These are phyloP conservation scores for Aurinia saxatilis DNA, from an alignment of 345 rosid genomes.

Conservation along the genomic window DNA sequence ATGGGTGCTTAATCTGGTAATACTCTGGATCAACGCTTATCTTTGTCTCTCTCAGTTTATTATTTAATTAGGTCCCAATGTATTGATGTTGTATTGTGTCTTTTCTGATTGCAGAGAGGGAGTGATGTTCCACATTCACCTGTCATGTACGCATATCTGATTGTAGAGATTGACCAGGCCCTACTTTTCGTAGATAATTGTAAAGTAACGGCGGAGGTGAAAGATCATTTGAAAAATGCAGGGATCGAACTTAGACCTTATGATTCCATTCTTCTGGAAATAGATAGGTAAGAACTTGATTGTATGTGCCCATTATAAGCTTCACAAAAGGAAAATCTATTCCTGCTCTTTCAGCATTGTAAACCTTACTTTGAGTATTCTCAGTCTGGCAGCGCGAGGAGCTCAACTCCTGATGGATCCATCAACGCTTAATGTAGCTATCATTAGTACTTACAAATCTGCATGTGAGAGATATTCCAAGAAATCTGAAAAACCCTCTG, in stretches of 20 bases:
- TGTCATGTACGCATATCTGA: constrained; percentile 81
- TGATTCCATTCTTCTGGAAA: constrained; percentile 61
- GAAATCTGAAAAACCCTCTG: constrained; percentile 41
- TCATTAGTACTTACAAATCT: constrained; percentile 60
- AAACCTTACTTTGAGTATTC: constrained; percentile 9
- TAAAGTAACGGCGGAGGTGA: constrained; percentile 70
- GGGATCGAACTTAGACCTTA: constrained; percentile 68
- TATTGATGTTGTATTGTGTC: constrained; percentile 12
- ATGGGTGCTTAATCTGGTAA: constrained; percentile 93
- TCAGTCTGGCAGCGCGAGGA: constrained; percentile 72
- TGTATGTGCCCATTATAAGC: background rate
- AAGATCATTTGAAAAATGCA: constrained; percentile 60
- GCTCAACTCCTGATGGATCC: constrained; percentile 77
- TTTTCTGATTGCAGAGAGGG: constrained; percentile 67
- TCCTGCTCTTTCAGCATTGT: constrained; percentile 3
- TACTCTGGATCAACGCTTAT: constrained; percentile 1
- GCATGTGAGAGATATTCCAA: constrained; percentile 44
- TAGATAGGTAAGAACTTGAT: constrained; percentile 47
- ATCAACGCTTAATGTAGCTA: constrained; percentile 75
- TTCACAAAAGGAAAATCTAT: background rate
- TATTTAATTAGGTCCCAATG: background rate
- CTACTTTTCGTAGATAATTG: constrained; percentile 58
- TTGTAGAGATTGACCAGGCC: constrained; percentile 63
- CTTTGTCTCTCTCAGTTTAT: background rate
- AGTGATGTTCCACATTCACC: constrained; percentile 96